These are phyloP conservation scores for Lasiosphaeria hispida DNA, from an alignment of 495 filamentous ascomycete genomes.

Conservation along the genomic window DNA sequence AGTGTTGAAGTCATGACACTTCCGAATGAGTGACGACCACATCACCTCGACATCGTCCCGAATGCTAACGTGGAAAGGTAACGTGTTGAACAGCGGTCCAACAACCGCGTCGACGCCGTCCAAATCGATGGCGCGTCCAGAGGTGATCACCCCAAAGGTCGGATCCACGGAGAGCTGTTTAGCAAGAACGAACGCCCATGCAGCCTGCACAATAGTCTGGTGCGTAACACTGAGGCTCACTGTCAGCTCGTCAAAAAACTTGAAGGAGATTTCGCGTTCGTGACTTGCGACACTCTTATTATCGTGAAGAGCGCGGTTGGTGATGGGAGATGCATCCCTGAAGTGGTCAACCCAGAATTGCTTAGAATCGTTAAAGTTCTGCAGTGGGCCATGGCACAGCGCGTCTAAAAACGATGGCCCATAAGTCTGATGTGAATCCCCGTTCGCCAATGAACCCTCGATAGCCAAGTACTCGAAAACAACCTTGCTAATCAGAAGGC, in stretches of 20 bases:
- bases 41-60: conserved; percentile 36
- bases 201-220: conserved; percentile 71
- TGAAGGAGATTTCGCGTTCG: conserved; percentile 25
- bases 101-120: conserved; percentile 65
- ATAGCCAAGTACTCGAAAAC: conserved; percentile 39
- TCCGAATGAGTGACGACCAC: conserved; percentile 50
- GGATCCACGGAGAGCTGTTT: conserved; percentile 32
- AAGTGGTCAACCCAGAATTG: conserved; percentile 68
- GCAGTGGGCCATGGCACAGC: conserved; percentile 56
- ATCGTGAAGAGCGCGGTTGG: no score
- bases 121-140: conserved; percentile 65
- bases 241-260: conserved; percentile 45
- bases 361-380: conserved; percentile 52
- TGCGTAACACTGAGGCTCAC: conserved; percentile 64
- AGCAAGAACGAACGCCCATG: conserved; percentile 58
- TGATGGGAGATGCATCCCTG: neutral
- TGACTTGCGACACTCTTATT: conserved; percentile 13
- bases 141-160: conserved; percentile 65
- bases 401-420: conserved; percentile 50
- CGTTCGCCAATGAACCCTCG: neutral
- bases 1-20: conserved; percentile 62
- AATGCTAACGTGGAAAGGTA: conserved; percentile 56
- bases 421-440: neutral
- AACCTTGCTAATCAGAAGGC: conserved; percentile 60
- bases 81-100: conserved; percentile 89